phyloP scores from a whole-genome alignment of 306 rosid species.

The Prunus davidiana region DNA sequence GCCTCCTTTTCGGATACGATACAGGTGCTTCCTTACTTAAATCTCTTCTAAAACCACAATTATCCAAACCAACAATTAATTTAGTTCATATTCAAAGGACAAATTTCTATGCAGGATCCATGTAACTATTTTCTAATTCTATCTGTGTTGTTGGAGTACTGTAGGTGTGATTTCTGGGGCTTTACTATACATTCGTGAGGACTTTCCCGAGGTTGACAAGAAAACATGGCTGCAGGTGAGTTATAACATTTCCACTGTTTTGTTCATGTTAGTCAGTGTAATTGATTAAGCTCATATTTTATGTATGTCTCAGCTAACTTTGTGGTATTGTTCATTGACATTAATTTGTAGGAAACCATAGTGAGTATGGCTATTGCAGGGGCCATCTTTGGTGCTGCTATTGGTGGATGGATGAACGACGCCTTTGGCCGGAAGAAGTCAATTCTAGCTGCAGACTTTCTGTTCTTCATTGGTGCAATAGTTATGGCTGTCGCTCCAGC shows the following conservation, averaged over 20 bases:
- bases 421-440: constrained; percentile 61
- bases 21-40: constrained; percentile 39
- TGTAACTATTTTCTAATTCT: background rate
- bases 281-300: background rate
- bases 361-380: constrained; percentile 92
- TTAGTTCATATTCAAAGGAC: background rate
- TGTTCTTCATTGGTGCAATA: constrained; percentile 61
- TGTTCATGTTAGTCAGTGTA: background rate
- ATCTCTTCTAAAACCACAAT: background rate
- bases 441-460: constrained; percentile 55
- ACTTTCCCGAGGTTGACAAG: constrained; percentile 54
- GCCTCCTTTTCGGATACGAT: constrained; percentile 87
- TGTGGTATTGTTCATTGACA: background rate
- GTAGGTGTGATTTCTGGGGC: constrained; percentile 91
- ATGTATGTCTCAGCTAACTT: background rate
- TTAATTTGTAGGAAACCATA: constrained; percentile 58
- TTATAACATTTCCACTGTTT: background rate
- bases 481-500: constrained; percentile 69
- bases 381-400: constrained; percentile 88
- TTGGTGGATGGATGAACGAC: constrained; percentile 87
- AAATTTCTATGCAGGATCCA: background rate
- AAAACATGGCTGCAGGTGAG: constrained; percentile 80
- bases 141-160: background rate
- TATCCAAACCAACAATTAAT: background rate
- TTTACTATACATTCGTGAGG: constrained; percentile 71